Conservation (phyloP, 176 grass and related monocot genomes). For the Rhipidocladum racemiflorum region DNA sequence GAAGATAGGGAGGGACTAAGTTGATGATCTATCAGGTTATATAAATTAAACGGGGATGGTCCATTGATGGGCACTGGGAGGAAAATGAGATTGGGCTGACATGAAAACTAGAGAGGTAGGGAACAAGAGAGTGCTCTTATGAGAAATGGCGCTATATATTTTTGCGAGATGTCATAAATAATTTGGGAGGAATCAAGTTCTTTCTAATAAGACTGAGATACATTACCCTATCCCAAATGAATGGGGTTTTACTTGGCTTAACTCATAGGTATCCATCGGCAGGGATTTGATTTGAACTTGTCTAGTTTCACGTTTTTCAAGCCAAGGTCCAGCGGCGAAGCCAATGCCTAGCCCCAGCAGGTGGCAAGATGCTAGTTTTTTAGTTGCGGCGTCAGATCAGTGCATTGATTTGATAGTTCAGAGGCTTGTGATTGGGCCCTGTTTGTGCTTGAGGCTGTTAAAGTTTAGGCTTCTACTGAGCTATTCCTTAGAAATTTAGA, state of each 20-base stretch:
- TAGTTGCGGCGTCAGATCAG: background rate
- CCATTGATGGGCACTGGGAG: background rate
- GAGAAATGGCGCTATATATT: background rate
- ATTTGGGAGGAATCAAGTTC: background rate
- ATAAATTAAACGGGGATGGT: background rate
- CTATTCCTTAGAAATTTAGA: background rate
- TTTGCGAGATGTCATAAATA: background rate
- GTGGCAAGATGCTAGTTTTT: background rate
- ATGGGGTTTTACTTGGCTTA: background rate
- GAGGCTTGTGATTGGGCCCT: background rate
- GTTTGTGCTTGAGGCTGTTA: background rate
- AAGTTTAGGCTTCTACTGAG: background rate
- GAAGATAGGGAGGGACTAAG: background rate
- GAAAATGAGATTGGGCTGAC: background rate
- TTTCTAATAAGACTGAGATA: background rate
- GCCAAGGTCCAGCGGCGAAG: background rate
- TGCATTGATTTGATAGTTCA: background rate
- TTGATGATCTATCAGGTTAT: background rate
- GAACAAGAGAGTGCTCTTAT: background rate
- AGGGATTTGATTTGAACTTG: slow-evolving; percentile 1
- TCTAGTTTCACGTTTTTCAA: background rate
- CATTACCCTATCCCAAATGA: background rate
- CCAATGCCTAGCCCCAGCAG: slow-evolving; percentile 4
- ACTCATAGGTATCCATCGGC: background rate
- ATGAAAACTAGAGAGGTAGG: background rate